phyloP scores from a whole-genome alignment of 176 grass and related monocot species.

The Bothriochloa decipiens region DNA sequence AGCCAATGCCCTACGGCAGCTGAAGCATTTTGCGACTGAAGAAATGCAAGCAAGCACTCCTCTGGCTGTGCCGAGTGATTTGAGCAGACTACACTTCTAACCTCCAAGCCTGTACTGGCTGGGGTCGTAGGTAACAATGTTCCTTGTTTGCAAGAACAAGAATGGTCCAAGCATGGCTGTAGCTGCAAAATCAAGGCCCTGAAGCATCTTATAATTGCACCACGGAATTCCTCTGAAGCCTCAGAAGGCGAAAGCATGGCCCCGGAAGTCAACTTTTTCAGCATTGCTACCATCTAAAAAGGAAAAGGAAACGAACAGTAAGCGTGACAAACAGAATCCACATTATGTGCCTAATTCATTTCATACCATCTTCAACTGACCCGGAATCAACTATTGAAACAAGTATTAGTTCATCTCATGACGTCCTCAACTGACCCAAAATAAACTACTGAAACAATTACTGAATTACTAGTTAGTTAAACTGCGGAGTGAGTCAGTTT shows the following conservation, averaged over 20 bases:
- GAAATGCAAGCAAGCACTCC: conserved; percentile 87
- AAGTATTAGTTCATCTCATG: conserved; percentile 1
- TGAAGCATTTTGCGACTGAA: conserved; percentile 83
- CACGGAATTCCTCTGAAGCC: conserved; percentile 88
- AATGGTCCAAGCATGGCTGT: conserved; percentile 62
- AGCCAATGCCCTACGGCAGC: conserved; percentile 89
- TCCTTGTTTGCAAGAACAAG: conserved; percentile 70
- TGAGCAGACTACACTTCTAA: conserved; percentile 16
- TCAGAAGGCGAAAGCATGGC: conserved; percentile 82
- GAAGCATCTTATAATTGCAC: conserved; percentile 82
- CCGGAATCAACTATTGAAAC: not conserved
- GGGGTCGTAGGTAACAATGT: conserved; percentile 44
- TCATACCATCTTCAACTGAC: not conserved
- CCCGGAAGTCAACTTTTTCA: conserved; percentile 77
- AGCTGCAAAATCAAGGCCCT: conserved; percentile 74
- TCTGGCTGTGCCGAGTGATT: conserved; percentile 45
- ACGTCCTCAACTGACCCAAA: conserved; percentile 1
- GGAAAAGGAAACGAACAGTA: not conserved
- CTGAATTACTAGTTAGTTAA: not conserved
- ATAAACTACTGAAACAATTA: conserved; percentile 10
- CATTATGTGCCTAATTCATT: not conserved
- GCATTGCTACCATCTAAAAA: conserved; percentile 70
- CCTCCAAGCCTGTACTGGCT: conserved; percentile 35
- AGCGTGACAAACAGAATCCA: not conserved
- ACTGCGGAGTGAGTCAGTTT: not conserved